Evolutionary conservation across 495 filamentous ascomycete species (phyloP), one percentile per base, ranked within the genome.

Genomic region (Trichoderma asperelloides): DNA sequence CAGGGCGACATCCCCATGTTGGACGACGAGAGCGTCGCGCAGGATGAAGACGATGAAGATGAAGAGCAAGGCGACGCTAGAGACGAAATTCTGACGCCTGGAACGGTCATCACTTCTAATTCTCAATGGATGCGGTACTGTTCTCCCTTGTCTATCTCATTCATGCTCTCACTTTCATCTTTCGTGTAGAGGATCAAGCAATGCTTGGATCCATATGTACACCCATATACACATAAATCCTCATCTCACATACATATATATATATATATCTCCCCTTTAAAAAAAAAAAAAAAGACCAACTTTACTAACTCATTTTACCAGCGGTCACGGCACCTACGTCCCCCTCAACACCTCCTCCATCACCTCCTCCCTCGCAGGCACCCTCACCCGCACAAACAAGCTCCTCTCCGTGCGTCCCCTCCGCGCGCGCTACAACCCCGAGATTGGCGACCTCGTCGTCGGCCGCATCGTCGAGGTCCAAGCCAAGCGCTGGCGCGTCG

Each of bases 361-460:
- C 71, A 82, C 87, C 64, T 91, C 91, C 51, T 94, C 94, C 0
- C 87, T 98, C 39, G 91, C 92, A 6, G 95, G 95, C 73, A 93
- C 87, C 23, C 78, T 97, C 6, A 86, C 88, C 63, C 93, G 92
- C 70, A 96, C 93, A 67, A 98, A 98, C 84, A 98, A 98, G 76
- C 85, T 98, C 4, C 87, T 98, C 63, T 96, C 91, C 40, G 90
- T 98, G 49, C 84, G 85, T 3, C 93, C 95, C 0, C 81, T 98
- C 2, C 90, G 92, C 62, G 91, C 95, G n/a, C 89, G 96, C 45
- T 98, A 98, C 78, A 91, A 86, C 0, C 95, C 95, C 33, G 92
- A 96, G 75, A 96, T 98, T 69, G 95, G 95, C 67, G 95, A 98
- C 77, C 83, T 98, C 2, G 91, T 98, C 4, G 88, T 98, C 6